Evolutionary conservation across 2,329 filamentous ascomycete genomes (phyloP), one percentile per base, ranked within the genome.

Genomic region (Cytospora piceae): DNA sequence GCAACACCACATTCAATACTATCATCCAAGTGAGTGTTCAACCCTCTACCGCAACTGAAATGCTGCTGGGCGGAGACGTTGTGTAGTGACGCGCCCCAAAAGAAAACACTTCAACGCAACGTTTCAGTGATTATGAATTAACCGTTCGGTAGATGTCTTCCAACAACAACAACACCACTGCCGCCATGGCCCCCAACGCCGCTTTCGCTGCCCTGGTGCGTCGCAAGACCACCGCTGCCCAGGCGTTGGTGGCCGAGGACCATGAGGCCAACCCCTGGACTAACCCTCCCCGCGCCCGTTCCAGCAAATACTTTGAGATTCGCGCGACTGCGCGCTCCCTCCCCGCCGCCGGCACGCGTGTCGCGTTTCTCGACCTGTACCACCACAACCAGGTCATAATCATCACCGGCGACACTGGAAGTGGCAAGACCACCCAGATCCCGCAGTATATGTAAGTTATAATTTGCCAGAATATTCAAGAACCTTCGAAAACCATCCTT

Each of bases 361-460:
- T 9, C 78, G 94, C 98, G 76, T 99, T 98, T 75, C 85, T 99
- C 66, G 83, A 93, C 74, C 87, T 96, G 74, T 99, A 95, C 80
- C 42, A 98, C 73, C 87, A 90, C 73, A 92, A 89, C 27, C 95
- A 99, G 79, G 97, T 98, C 71, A 88, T 99, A 66, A 94, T 99
- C 73, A 97, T 99, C 74, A 95, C 98, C 69, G 95, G 95, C 81
- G 95, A 99, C 83, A 99, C 95, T 12, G 95, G 95, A 87, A 98
- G 95, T 71, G 95, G 95, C 81, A 99, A 99, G 82, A 99, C 95
- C 6, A 99, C 95, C 0, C 95, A 99, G 82, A 97, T 99, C 68
- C 95, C 95, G 3, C 42, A 95, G 98, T 78, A 98, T 14, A 54
- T 68, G 37, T 60, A 60, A 37, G 34, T 29, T n/a, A n/a, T n/a